Conservation (phyloP, 202 grass and related monocot genomes). For the Hordeum pubiflorum region DNA sequence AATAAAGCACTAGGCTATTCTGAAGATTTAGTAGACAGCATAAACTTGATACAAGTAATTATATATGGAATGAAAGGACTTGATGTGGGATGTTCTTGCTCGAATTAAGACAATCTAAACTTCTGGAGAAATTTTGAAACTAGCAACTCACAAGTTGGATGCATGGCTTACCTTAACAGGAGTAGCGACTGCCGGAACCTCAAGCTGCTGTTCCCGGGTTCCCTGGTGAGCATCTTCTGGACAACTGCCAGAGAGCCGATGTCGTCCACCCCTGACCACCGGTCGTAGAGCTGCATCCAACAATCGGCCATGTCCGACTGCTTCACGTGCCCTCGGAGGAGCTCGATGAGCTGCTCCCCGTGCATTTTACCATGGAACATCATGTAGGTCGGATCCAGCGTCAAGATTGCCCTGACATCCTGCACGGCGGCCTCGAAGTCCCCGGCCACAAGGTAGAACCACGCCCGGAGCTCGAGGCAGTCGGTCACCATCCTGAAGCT, state of each 20-base stretch:
- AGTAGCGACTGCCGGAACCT: conserved; percentile 88
- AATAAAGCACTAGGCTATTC: not conserved
- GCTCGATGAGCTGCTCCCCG: conserved; percentile 74
- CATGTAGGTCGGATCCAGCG: conserved; percentile 67
- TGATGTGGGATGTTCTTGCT: not conserved
- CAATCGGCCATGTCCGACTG: conserved; percentile 96
- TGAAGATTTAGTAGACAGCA: not conserved
- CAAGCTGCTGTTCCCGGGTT: conserved; percentile 82
- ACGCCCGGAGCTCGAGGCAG: conserved; percentile 80
- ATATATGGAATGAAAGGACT: not conserved
- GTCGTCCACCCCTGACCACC: conserved; percentile 92
- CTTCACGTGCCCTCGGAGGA: conserved; percentile 54
- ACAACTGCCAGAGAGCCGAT: conserved; percentile 84
- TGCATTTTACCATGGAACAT: conserved; percentile 87
- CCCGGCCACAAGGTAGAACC: conserved; percentile 63
- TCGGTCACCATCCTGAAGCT: conserved; percentile 75
- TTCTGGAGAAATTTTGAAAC: not conserved
- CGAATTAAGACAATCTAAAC: not conserved
- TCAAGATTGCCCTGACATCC: conserved; percentile 71
- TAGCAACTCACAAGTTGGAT: not conserved
- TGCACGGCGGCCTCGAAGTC: conserved; percentile 61
- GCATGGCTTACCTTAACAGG: conserved; percentile 74
- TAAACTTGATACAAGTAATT: not conserved
- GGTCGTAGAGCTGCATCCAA: conserved; percentile 94
- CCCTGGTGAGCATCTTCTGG: conserved; percentile 84